A percentile compares a stretch with the other conserved stretches of the same genome.
Conservation (phyloP, 768 basidiomycete species). For the Termitomyces sp. region DNA sequence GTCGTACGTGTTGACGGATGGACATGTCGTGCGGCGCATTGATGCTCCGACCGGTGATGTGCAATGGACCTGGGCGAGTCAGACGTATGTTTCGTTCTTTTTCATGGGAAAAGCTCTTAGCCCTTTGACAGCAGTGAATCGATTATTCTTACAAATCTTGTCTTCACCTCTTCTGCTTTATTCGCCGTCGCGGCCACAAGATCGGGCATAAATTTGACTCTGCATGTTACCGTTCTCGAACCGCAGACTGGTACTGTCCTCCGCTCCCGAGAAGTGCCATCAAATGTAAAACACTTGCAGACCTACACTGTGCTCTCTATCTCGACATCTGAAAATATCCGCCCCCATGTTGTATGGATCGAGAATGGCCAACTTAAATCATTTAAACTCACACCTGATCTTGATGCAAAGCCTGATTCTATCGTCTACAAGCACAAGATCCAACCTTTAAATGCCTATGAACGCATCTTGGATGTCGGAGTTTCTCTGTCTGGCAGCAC, state of each 20-base stretch:
- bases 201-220: conserved; percentile 48
- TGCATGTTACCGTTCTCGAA: conserved; percentile 63
- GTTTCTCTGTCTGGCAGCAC: conserved; percentile 52
- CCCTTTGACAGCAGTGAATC: conserved; percentile 54
- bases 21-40: conserved; percentile 50
- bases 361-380: conserved; percentile 48
- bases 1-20: conserved; percentile 56
- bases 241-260: conserved; percentile 48
- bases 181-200: conserved; percentile 54
- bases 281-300: conserved; percentile 32
- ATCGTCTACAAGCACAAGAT: conserved; percentile 20
- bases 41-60: conserved; percentile 45
- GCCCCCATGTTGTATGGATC: conserved; percentile 45
- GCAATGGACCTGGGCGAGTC: conserved; percentile 72
- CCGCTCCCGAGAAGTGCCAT: conserved; percentile 47
- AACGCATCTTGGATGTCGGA: conserved; percentile 56
- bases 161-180: conserved; percentile 45
- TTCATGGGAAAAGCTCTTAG: neutral
- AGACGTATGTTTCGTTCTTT: conserved; percentile 43
- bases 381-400: conserved; percentile 43
- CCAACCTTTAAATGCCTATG: conserved; percentile 29
- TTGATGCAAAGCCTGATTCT: conserved; percentile 41
- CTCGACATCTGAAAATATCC: conserved; percentile 5
- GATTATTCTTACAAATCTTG: conserved; percentile 58
- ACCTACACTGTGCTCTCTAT: conserved; percentile 25